Evolutionary conservation across 805 yeast species (phyloP), one percentile per base, ranked within the genome.

Genomic region (Candida ipomoeae): DNA sequence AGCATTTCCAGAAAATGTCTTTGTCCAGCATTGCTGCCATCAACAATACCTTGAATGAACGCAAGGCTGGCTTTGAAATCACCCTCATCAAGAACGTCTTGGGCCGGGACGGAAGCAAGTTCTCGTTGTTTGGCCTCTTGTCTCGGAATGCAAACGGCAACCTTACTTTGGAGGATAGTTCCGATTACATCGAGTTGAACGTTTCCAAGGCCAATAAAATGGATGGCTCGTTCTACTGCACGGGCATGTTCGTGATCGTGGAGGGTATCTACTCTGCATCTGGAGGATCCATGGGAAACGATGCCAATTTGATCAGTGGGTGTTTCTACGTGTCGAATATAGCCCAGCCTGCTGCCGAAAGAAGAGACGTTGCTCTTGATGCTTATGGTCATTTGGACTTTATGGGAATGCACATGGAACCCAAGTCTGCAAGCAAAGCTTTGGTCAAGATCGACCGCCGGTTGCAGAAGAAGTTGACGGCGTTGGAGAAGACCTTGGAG

Each of bases 271-370:
- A 89, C 62, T 81, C 84, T 14, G 83, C 84, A 3, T 79, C 82
- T 15, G 82, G 84, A 2, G 82, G 78, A 44, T 59, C 69, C 8
- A 59, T 65, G 40, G 63, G 64, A 47, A 62, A 62, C 31, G 53
- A 61, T 20, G 63, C 64, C 17, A 61, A 63, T 47, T 65, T 63
- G 31, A 63, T 70, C 32, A 69, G 74, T 29, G 78, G 78, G 2
- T 66, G 71, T 40, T 90, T 94, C 62, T 82, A 85, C 56, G 95
- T 86, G 1, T 77, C 86, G 29, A 78, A 85, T 4, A 75, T 94
- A 46, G 85, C 87, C 3, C 96, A 89, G 52, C 98, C 99, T 2
- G 90, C 94, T 0, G 85, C 89, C 3, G 99, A 94, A 63, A 74
- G 79, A 55, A 74, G 97, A 51, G 83, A 77, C 7, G 66, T 62